These are phyloP conservation scores for Dianthus caryophyllus DNA, from an alignment of 148 eudicot species.

Conservation along the genomic window DNA sequence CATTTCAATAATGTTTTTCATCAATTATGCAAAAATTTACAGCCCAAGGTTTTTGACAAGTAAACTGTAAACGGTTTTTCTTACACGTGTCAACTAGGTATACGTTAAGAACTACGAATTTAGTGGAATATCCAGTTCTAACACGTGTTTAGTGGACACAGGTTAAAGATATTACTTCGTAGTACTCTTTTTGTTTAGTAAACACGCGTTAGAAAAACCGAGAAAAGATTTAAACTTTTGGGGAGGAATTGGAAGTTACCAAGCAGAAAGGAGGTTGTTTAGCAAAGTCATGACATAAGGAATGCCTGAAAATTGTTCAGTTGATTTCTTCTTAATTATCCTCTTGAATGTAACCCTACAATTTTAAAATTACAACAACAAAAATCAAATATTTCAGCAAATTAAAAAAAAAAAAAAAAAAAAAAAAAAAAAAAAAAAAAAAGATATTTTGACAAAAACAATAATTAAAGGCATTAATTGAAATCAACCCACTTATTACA, in stretches of 20 bases:
- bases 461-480: neutral
- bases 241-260: slow-evolving; percentile 42
- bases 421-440: neutral
- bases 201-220: no score
- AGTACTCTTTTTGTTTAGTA: no score
- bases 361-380: slow-evolving; percentile 12
- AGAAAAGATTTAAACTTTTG: no score
- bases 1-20: no score
- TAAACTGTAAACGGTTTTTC: neutral
- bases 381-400: neutral
- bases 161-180: no score
- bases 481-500: slow-evolving; percentile 20
- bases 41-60: no score
- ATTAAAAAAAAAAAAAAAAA: neutral
- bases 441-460: slow-evolving; percentile 8
- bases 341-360: slow-evolving; percentile 70
- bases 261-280: slow-evolving; percentile 73
- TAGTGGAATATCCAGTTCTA: no score
- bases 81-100: no score
- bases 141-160: no score
- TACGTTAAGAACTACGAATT: no score
- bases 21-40: no score
- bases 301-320: slow-evolving; percentile 68
- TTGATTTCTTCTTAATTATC: slow-evolving; percentile 51
- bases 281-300: slow-evolving; percentile 82